Base-by-base conservation (phyloP, 2,329 filamentous ascomycete species). In the Apiospora arundinis region DNA sequence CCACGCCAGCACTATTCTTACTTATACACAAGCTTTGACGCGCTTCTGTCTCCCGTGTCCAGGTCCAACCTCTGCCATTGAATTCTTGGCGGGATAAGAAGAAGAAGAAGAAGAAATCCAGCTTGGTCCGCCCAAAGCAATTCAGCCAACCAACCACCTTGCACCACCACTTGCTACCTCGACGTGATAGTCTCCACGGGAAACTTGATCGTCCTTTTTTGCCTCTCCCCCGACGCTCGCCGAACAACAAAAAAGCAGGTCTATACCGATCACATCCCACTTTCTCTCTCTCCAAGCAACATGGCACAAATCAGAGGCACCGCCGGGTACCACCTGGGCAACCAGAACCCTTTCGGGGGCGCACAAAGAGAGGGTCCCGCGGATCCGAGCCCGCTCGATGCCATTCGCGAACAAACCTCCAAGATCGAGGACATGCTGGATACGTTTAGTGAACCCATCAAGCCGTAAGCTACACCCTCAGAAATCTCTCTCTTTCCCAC, bases 391-490 rank as follows among this genome's bases (percentile, higher is more conserved):
- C 91, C 92, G 71, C 90, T 99, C 77, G 96, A 98, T 82, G 89
- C 94, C 78, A 94, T 99, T 80, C 90, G 96, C 75, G 91, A 95
- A 82, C 95, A 98, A 84, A 99, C 96, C 69, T 97, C 93, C 92
- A 98, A 98, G 89, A 95, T 99, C 76, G 96, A 99, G 85, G 96
- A 99, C 81, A 85, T 93, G 81, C 84, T 99, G 80, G 96, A 98
- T 83, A 93, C 90, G 40, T 76, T 95, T 79, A 92, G 94, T 79
- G 95, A 97, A 80, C 96, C 96, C 67, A 85, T 98, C 76, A 98
- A 97, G 88, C 96, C 96, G 93, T 99, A 89, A 82, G 93, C 91
- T 72, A n/a, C 72, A 72, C 69, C 28, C 16, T 67, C 71, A 40
- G 28, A 32, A 56, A 21, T 21, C 8, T 32, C 52, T 56, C 46